Base-by-base conservation (phyloP, 345 rosid species). In the Aethionema arabicum region DNA sequence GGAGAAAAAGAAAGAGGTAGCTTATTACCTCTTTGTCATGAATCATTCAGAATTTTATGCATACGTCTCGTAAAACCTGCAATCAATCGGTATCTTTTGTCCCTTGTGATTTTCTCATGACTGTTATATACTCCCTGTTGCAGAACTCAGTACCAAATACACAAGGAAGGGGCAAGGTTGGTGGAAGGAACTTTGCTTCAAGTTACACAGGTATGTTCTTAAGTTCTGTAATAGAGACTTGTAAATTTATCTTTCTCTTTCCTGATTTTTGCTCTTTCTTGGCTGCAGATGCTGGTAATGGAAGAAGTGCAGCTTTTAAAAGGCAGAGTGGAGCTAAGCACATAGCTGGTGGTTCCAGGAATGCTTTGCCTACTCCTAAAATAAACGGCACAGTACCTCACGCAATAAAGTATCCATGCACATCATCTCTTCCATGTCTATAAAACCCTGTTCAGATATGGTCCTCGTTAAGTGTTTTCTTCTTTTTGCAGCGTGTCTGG, bases 1-100 rank as follows among this genome's bases (percentile, higher is more conserved):
- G 30, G 83, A 84, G 62, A 54, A 70, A 72, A 85, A 70, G 77
- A 87, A 81, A 72, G 90, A 87, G 91, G 95, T 83, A 76, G 53
- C 43, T 16, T 37, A 39, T 14, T 59, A 21, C 27, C 11, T 58
- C 57, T 14, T 64, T 39, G 5, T 66, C 49, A 21, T 37, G 7
- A 31, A 31, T 32, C 27, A 11, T 7, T 44, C 7, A 53, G 0
- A 1, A 8, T 33, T 54, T 0, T 45, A 45, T 56, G 6, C 8
- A 29, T 56, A 21, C 29, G 31, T 12, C 46, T 29, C 44, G 7
- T 3, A 7, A 36, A 37, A 27, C 6, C 43, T 54, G 11, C 11
- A 13, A 45, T 31, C 10, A 29, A 8, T 31, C 14, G 5, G 0
- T 32, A 15, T 67, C 15, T 33, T 33, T 27, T 50, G 42, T 48